phyloP scores from a whole-genome alignment of 176 grass and related monocot genomes.

The Avena sativa region DNA sequence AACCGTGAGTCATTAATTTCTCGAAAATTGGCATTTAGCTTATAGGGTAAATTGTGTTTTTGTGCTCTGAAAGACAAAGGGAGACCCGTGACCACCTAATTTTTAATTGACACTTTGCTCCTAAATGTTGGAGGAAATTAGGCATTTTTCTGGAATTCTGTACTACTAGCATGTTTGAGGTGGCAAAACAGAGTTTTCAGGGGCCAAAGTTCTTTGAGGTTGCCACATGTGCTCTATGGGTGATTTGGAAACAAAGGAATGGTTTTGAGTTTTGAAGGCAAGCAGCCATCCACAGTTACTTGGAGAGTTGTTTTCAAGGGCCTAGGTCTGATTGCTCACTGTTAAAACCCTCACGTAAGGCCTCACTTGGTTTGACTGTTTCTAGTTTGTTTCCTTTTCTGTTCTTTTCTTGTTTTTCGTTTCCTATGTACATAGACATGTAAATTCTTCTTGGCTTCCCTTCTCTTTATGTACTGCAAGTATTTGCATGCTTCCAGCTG shows the following conservation, averaged over 20 bases:
- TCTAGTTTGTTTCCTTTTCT: neutral
- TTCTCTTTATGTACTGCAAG: too few relatives aligned
- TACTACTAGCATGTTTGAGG: neutral
- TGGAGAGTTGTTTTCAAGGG: neutral
- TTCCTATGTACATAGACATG: neutral
- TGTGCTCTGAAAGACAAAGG: neutral
- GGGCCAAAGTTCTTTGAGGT: neutral
- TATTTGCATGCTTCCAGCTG: neutral
- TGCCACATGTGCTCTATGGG: neutral
- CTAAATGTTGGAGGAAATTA: neutral
- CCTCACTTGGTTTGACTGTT: neutral
- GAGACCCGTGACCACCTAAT: neutral
- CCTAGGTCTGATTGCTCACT: neutral
- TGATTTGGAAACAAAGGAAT: neutral
- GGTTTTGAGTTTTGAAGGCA: neutral
- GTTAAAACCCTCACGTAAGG: neutral
- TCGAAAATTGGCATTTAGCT: neutral
- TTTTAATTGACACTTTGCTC: neutral
- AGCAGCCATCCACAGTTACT: neutral
- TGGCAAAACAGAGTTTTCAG: neutral
- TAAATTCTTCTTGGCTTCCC: neutral
- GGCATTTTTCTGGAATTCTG: conserved; percentile 5
- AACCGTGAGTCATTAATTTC: neutral
- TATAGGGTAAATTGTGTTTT: neutral
- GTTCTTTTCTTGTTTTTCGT: neutral